A percentile compares a stretch with the other conserved stretches of the same genome.
Evolutionary conservation across 192 early-diverging fungal species (phyloP).

Genomic region (Backusella psychrophila): DNA sequence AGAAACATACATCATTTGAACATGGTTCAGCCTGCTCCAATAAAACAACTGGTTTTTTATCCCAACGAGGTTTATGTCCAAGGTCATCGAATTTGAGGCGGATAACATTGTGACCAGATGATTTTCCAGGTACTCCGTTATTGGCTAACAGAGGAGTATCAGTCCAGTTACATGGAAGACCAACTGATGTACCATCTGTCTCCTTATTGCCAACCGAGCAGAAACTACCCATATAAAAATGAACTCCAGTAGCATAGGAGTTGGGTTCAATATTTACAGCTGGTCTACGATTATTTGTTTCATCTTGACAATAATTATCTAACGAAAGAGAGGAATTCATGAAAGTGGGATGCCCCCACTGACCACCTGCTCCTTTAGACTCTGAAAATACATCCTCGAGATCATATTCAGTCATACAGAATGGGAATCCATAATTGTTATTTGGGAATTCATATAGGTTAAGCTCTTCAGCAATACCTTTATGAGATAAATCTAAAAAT

Average conservation of each 20-base stretch:
- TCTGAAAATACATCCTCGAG: neutral
- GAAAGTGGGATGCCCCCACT: conserved; percentile 12
- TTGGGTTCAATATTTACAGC: conserved; percentile 3
- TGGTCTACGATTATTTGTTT: conserved; percentile 6
- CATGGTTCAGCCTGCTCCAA: conserved; percentile 18
- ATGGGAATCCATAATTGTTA: conserved; percentile 18
- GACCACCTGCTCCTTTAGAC: neutral
- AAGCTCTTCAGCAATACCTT: conserved; percentile 10
- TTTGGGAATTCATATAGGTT: conserved; percentile 19
- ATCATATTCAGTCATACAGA: conserved; percentile 20
- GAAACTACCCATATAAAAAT: conserved; percentile 20
- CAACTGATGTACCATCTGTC: conserved; percentile 25
- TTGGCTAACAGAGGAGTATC: conserved; percentile 28
- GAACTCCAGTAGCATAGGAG: conserved; percentile 5
- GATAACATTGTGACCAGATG: conserved; percentile 15
- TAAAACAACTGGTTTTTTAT: conserved; percentile 9
- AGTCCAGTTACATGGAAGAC: conserved; percentile 33
- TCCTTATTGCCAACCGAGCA: conserved; percentile 26
- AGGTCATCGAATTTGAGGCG: conserved; percentile 26
- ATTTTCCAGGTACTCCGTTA: neutral
- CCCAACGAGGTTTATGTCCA: conserved; percentile 20
- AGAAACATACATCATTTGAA: neutral
- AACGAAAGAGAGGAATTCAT: conserved; percentile 1
- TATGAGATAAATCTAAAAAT: conserved; percentile 1
- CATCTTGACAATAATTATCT: conserved; percentile 17